phyloP scores from a whole-genome alignment of 2,329 filamentous ascomycete genomes.

The Apiospora malaysiana region DNA sequence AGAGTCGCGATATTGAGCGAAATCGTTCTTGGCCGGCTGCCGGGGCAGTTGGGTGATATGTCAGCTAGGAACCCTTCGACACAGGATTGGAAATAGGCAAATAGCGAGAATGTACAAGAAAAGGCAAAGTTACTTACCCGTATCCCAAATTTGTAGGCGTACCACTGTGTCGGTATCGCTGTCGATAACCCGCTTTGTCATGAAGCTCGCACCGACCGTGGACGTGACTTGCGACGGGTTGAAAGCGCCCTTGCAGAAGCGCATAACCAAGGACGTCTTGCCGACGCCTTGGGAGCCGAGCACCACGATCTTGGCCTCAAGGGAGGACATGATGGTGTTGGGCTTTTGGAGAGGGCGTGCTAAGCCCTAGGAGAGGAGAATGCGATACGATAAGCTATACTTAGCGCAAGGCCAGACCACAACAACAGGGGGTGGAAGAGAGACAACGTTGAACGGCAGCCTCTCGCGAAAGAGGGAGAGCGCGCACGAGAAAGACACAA shows the following conservation, averaged over 20 bases:
- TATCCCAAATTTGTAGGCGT: conserved; percentile 96
- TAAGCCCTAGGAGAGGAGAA: conserved; percentile 5
- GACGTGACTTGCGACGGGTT: conserved; percentile 68
- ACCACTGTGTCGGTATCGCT: conserved; percentile 85
- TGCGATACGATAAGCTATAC: conserved; percentile 15
- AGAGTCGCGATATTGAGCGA: conserved; percentile 89
- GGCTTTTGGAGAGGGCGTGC: neutral
- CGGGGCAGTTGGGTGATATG: neutral
- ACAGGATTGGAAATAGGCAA: conserved; percentile 17
- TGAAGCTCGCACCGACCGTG: conserved; percentile 81
- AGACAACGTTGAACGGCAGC: neutral
- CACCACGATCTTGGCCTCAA: conserved; percentile 83
- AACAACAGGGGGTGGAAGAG: neutral
- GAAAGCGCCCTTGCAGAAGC: conserved; percentile 76
- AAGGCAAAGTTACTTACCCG: conserved; percentile 55
- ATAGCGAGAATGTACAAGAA: neutral
- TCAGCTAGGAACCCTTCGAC: conserved; percentile 10
- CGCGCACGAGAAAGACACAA: neutral
- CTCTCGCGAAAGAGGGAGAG: neutral
- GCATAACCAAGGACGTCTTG: conserved; percentile 79
- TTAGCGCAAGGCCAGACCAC: conserved; percentile 6
- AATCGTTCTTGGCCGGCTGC: conserved; percentile 90
- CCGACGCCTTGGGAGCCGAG: conserved; percentile 81
- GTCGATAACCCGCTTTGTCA: conserved; percentile 82
- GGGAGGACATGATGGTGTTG: conserved; percentile 55